Evolutionary conservation across 345 rosid genomes (phyloP).

Genomic region (Eucalyptus caleyi): DNA sequence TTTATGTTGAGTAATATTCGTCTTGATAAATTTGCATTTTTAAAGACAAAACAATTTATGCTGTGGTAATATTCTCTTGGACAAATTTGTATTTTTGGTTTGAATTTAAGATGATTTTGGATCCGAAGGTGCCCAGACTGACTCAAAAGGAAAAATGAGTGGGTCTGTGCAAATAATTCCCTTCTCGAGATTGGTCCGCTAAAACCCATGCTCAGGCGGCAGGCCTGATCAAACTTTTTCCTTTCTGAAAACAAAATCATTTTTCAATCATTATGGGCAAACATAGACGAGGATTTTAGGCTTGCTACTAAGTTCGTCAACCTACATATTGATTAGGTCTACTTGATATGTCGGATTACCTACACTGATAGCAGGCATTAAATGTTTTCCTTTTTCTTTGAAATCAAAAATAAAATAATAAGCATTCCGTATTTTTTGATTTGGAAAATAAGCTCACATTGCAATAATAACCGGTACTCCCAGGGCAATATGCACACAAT

Average conservation of each 20-base stretch:
- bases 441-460: background rate
- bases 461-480: background rate
- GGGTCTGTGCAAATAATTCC: background rate
- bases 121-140: background rate
- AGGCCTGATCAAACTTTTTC: background rate
- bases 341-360: background rate
- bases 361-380: accelerated
- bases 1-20: background rate
- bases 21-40: background rate
- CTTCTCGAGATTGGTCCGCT: background rate
- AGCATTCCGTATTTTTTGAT: background rate
- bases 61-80: accelerated
- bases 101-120: background rate
- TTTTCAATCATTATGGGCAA: background rate
- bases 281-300: background rate
- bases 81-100: background rate
- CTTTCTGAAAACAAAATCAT: background rate
- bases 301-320: background rate
- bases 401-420: accelerated
- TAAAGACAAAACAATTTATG: background rate
- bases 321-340: background rate
- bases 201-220: background rate
- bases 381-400: background rate
- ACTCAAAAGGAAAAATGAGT: background rate
- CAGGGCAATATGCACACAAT: accelerated